Evolutionary conservation across 768 basidiomycete species (phyloP), one percentile per base, ranked within the genome.

Genomic region (Calocybe cyanea): DNA sequence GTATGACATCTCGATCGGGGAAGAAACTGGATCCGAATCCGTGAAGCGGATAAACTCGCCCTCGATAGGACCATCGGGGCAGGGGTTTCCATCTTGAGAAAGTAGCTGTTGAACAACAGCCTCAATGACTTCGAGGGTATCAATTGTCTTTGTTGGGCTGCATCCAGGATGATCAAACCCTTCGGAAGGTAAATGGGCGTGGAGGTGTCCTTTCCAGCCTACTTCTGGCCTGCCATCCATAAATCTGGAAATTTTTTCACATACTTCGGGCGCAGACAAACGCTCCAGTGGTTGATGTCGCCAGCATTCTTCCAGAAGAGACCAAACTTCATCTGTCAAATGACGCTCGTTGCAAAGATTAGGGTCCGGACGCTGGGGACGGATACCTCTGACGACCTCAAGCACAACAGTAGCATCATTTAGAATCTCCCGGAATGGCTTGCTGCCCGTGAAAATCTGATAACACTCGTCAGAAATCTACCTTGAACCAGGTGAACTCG

Each of bases 381-480:
- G 38, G 5, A 6, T 21, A 11, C 38, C 38, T 14, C 11, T 17
- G 20, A 25, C 38, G 13, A 39, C 38, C n/a, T 7, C 23, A 13
- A 39, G 2, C 2, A 39, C 38, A 11, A 39, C 38, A 11, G 19
- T 14, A 15, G 19, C 38, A 13, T 39, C 38, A 23, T 13, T 39
- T 2, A n/a, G 8, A 5, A 23, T 21, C n/a, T 39, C 38, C 15
- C 20, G 38, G 21, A 39, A 39, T 23, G 38, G 38, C 23, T 21
- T 21, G 20, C 23, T 18, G 15, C 23, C 38, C 3, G 43, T 44
- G 23, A 35, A 44, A 14, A 44, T 44, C 43, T 44, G 17, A n/a
- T n/a, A 5, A 20, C 15, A 23, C 13, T 13, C 2, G 7, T 33
- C 14, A 7, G 18, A 28, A 10, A 11, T 19, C 28, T 19, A 20